Evolutionary conservation across 2,329 filamentous ascomycete genomes (phyloP).

Genomic region (Nannizziopsis barbatae): DNA sequence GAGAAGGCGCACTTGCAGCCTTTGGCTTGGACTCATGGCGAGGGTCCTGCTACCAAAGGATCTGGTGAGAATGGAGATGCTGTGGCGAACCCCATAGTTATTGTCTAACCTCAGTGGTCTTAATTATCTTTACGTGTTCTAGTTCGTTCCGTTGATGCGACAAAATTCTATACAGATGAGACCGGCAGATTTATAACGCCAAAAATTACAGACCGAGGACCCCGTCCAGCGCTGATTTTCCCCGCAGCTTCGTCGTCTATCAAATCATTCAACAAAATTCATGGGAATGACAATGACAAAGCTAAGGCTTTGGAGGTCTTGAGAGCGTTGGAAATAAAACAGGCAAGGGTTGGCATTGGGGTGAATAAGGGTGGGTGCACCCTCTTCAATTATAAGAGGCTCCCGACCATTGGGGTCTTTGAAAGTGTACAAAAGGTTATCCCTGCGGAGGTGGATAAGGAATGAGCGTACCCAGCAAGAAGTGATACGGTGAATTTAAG

Average conservation of each 20-base stretch:
- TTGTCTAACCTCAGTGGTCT: constrained; percentile 14
- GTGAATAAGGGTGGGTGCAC: constrained; percentile 44
- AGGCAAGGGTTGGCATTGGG: constrained; percentile 42
- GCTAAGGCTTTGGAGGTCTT: constrained; percentile 38
- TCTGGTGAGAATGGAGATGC: constrained; percentile 40
- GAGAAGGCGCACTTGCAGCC: constrained; percentile 42
- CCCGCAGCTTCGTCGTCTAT: constrained; percentile 27
- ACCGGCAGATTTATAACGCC: constrained; percentile 17
- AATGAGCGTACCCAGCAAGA: too few species aligned
- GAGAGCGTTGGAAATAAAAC: constrained; percentile 39
- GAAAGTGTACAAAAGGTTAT: constrained; percentile 37
- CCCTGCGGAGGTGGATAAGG: constrained; percentile 10
- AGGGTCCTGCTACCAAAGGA: constrained; percentile 44
- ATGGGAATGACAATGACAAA: constrained; percentile 33
- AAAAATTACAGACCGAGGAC: constrained; percentile 13
- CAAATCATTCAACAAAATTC: constrained; percentile 33
- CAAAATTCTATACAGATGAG: constrained; percentile 15
- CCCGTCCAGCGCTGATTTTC: constrained; percentile 29
- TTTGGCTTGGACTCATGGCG: constrained; percentile 48
- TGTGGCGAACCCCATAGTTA: constrained; percentile 14
- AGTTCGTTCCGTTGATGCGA: constrained; percentile 10
- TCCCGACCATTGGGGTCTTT: constrained; percentile 40
- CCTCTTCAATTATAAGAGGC: constrained; percentile 43
- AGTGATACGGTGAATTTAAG: too few species aligned
- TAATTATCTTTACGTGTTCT: constrained; percentile 10